Evolutionary conservation across 2,329 filamentous ascomycete species (phyloP).

Genomic region (Xylariaceae sp.): DNA sequence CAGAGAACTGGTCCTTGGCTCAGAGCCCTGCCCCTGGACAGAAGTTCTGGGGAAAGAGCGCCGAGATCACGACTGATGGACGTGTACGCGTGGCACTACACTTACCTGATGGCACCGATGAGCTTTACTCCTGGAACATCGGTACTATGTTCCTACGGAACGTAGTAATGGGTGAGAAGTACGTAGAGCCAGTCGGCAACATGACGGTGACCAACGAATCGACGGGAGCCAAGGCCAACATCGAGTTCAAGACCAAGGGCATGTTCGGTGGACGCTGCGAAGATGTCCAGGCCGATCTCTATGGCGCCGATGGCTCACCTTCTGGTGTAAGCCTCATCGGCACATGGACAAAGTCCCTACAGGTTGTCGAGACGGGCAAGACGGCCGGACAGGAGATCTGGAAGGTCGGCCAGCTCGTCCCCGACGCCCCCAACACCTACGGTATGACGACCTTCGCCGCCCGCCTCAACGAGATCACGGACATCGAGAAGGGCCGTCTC

Average conservation of each 20-base stretch:
- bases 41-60: constrained; percentile 98
- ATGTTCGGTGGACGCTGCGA: constrained; percentile 96
- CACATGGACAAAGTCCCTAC: constrained; percentile 76
- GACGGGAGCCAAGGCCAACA: constrained; percentile 74
- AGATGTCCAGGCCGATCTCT: constrained; percentile 74
- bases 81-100: constrained; percentile 72
- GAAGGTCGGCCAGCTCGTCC: constrained; percentile 71
- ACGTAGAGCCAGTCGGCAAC: constrained; percentile 86
- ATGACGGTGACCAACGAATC: constrained; percentile 84
- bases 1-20: constrained; percentile 75
- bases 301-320: constrained; percentile 59
- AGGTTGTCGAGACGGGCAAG: constrained; percentile 59
- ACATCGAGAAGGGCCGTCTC: constrained; percentile 67
- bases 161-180: constrained; percentile 96
- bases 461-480: constrained; percentile 78
- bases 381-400: constrained; percentile 63
- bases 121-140: constrained; percentile 82
- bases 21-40: constrained; percentile 86
- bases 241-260: constrained; percentile 88
- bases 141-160: constrained; percentile 91
- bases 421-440: constrained; percentile 73
- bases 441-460: constrained; percentile 86
- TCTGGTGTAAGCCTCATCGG: constrained; percentile 66
- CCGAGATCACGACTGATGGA: constrained; percentile 89
- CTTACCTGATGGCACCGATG: constrained; percentile 60